phyloP scores from a whole-genome alignment of 176 grass and related monocot genomes.

The Eremochloa ophiuroides region DNA sequence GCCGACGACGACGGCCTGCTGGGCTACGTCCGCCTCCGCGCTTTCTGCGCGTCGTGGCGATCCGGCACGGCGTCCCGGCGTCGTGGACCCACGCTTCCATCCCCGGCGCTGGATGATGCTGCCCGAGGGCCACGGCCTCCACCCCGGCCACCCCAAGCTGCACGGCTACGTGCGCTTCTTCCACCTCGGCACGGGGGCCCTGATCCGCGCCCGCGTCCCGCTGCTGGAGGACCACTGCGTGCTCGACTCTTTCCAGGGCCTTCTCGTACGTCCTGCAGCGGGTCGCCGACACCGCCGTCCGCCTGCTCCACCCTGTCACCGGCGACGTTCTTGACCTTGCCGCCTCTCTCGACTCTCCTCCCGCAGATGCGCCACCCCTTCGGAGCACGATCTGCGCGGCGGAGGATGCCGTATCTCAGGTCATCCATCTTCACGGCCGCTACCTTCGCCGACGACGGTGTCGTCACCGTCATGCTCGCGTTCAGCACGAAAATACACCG shows the following conservation, averaged over 20 bases:
- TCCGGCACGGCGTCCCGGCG: neutral
- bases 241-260: neutral
- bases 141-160: neutral
- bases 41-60: neutral
- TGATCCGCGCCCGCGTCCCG: neutral
- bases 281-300: neutral
- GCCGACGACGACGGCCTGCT: neutral
- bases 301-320: slow-evolving; percentile 13
- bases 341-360: neutral
- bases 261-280: slow-evolving; percentile 8
- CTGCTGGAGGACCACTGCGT: neutral
- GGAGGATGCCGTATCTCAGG: neutral
- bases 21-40: neutral
- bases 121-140: neutral
- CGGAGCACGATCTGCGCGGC: neutral
- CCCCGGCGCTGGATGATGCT: slow-evolving; percentile 15
- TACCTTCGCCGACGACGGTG: neutral
- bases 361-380: neutral
- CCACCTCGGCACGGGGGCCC: neutral
- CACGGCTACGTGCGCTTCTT: neutral
- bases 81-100: neutral
- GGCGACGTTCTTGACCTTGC: neutral
- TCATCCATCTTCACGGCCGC: neutral
- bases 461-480: neutral
- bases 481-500: fast-evolving